A percentile compares a stretch with the other conserved stretches of the same genome.
phyloP scores from a whole-genome alignment of 176 grass and related monocot species.

The Rhynchospora tenuis region DNA sequence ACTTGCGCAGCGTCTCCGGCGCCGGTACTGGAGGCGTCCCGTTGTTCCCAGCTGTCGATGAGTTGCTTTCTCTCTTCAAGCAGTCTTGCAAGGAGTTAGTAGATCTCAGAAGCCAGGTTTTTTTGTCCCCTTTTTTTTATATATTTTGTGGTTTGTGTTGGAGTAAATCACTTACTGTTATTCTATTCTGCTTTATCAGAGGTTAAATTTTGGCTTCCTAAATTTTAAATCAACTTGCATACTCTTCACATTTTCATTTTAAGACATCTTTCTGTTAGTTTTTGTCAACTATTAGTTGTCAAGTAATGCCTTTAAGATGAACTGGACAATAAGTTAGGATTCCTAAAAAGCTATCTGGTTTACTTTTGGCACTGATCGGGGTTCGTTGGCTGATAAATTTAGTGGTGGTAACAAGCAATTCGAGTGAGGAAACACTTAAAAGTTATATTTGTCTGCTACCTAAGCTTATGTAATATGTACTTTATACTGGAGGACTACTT shows the following conservation, averaged over 20 bases:
- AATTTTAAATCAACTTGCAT: not conserved
- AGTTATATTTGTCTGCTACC: not conserved
- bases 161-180: not conserved
- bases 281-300: not conserved
- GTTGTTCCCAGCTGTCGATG: slow-evolving; percentile 85
- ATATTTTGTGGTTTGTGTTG: slow-evolving; percentile 9
- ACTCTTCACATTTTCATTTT: not conserved
- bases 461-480: not conserved
- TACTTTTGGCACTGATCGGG: not conserved
- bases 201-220: not conserved
- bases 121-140: not conserved
- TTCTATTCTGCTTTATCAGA: not conserved
- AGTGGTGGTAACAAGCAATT: not conserved
- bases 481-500: not conserved
- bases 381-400: not conserved
- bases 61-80: slow-evolving; percentile 83
- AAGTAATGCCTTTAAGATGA: not conserved
- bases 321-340: not conserved
- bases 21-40: slow-evolving; percentile 44
- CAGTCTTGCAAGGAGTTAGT: slow-evolving; percentile 98
- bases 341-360: not conserved
- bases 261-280: not conserved
- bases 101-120: slow-evolving; percentile 79
- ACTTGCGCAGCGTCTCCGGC: slow-evolving; percentile 21
- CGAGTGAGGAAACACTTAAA: not conserved